Base-by-base conservation (phyloP, 2,329 filamentous ascomycete species). In the Thielaviopsis musarum region DNA sequence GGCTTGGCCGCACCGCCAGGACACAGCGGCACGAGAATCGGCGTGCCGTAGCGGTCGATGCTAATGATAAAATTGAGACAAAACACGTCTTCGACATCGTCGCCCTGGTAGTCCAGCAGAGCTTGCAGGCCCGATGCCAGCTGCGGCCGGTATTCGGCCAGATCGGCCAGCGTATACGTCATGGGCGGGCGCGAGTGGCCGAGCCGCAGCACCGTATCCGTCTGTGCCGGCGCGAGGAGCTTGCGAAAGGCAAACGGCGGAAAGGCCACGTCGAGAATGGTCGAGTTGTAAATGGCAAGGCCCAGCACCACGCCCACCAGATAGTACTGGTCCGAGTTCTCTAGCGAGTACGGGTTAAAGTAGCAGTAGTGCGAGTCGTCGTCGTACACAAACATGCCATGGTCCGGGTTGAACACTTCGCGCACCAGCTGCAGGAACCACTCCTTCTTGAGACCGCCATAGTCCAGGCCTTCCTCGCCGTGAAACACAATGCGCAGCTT, bases 201-300 rank as follows among this genome's bases (percentile, higher is more conserved):
- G 38, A 45, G 12, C 13, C 38, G 19, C 49, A 24, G 49, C 21
- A 26, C 19, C 1, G 75, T 1, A 77, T 34, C 30, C 10, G 30
- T 71, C n/a, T 88, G 87, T 1, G 85, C 85, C 9, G 88, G 82
- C 2, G 87, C 83, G 49, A 95, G 76, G 21, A 96, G 77, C 69
- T 95, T 95, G 64, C 88, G 84, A 68, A 95, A 96, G 1, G 87
- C 85, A 69, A 95, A 95, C 0, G 90, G 87, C 1, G 91, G 91
- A 21, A 96, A 77, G 1, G 88, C 87, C 55, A 95, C 80, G 67
- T 95, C 91, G 19, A 96, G 75, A 64, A 95, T 95, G 0, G 88
- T 95, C 2, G 88, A 94, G 70, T 96, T 95, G 72, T 95, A 95
- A 62, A 96, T 95, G 15, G 91, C 91, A 61, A 96, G 75, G 0